A percentile compares a stretch with the other conserved stretches of the same genome.
phyloP scores from a whole-genome alignment of 2,329 filamentous ascomycete genomes.

The Xylogone sp. region DNA sequence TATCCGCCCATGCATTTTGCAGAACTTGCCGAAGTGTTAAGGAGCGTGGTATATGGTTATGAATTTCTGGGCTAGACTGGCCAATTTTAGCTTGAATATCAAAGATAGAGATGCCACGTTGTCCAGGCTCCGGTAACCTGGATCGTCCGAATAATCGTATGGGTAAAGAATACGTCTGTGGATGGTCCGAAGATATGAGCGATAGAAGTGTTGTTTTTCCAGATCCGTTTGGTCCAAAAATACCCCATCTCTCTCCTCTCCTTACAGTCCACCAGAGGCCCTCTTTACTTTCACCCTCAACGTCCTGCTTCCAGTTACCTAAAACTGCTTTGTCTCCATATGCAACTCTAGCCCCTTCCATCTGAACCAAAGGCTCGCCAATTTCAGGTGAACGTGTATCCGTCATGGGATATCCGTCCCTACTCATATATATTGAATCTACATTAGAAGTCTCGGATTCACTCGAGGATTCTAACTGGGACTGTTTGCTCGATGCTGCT shows the following conservation, averaged over 20 bases:
- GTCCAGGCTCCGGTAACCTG: constrained; percentile 65
- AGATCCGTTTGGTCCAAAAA: constrained; percentile 91
- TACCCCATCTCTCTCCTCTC: constrained; percentile 81
- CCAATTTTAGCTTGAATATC: constrained; percentile 88
- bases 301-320: constrained; percentile 70
- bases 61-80: constrained; percentile 90
- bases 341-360: constrained; percentile 76
- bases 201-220: constrained; percentile 95
- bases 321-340: constrained; percentile 77
- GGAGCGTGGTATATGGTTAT: constrained; percentile 82
- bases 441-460: neutral
- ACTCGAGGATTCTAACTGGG: neutral
- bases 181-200: constrained; percentile 91
- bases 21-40: constrained; percentile 71
- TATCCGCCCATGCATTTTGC: constrained; percentile 87
- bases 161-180: constrained; percentile 86
- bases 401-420: constrained; percentile 21
- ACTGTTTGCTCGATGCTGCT: neutral
- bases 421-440: constrained; percentile 6
- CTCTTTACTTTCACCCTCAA: constrained; percentile 43
- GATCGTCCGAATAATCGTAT: constrained; percentile 82
- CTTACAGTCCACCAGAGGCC: constrained; percentile 82
- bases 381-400: constrained; percentile 20
- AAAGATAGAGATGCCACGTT: constrained; percentile 80
- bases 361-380: constrained; percentile 76